Evolutionary conservation across 1,139 yeast genomes (phyloP).

Genomic region (Saccharomycopsis phalli): DNA sequence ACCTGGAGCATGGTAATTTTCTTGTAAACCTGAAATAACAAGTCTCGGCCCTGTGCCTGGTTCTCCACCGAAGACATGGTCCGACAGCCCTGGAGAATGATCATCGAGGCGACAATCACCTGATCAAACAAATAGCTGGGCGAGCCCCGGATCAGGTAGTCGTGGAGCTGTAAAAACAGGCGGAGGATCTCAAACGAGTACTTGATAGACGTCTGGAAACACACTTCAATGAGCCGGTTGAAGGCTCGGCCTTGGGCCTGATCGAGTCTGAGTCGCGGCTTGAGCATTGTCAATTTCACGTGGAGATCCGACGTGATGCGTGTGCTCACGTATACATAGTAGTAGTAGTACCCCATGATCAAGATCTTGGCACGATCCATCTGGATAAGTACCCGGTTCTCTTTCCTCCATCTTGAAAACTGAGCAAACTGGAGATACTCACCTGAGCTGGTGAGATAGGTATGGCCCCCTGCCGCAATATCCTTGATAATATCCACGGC

Average conservation of each 20-base stretch:
- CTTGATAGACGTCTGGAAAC: conserved; percentile 33
- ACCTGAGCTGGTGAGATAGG: conserved; percentile 14
- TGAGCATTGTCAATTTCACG: conserved; percentile 10
- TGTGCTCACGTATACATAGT: conserved; percentile 35
- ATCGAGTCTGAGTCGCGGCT: conserved; percentile 18
- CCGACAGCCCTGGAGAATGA: conserved; percentile 37
- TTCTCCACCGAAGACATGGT: conserved; percentile 30
- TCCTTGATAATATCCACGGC: conserved; percentile 27
- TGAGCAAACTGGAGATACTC: conserved; percentile 27
- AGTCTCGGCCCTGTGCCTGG: conserved; percentile 31
- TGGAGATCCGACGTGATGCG: conserved; percentile 26
- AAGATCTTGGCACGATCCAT: conserved; percentile 38
- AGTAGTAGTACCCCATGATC: conserved; percentile 36
- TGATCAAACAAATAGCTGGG: conserved; percentile 42
- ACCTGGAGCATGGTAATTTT: conserved; percentile 46
- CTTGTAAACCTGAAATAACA: conserved; percentile 46
- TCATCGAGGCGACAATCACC: conserved; percentile 42
- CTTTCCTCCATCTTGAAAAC: conserved; percentile 32
- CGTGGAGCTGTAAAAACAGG: conserved; percentile 35
- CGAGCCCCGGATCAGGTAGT: conserved; percentile 39
- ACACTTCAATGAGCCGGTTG: conserved; percentile 24
- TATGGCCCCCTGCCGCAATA: conserved; percentile 18
- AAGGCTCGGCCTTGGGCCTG: conserved; percentile 6
- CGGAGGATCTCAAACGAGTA: conserved; percentile 35
- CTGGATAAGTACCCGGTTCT: conserved; percentile 35